Evolutionary conservation across 2,329 filamentous ascomycete species (phyloP).

Genomic region (Simplicillium sp.): DNA sequence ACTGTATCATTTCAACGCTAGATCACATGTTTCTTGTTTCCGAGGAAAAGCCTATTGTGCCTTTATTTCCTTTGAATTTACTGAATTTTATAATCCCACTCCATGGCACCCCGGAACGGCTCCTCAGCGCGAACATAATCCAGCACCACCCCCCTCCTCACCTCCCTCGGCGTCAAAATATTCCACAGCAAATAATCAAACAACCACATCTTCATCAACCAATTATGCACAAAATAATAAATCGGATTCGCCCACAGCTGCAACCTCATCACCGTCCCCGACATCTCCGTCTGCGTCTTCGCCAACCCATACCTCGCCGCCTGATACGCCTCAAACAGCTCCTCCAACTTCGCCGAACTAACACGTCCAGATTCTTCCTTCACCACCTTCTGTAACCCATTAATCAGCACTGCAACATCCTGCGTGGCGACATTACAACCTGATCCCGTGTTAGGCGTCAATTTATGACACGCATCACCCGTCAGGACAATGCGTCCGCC

Average conservation of each 20-base stretch:
- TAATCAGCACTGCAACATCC: no score
- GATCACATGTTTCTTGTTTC: no score
- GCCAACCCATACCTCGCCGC: no score
- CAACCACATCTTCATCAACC: conserved; percentile 6
- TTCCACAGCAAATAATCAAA: conserved; percentile 3
- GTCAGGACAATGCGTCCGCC: conserved; percentile 22
- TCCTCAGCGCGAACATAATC: conserved; percentile 11
- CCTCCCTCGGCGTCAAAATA: conserved; percentile 4
- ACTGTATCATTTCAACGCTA: no score
- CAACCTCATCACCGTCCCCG: conserved; percentile 11
- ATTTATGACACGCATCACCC: conserved; percentile 27
- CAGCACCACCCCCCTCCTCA: conserved; percentile 9
- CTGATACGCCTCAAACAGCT: no score
- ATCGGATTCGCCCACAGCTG: conserved; percentile 16
- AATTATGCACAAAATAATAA: conserved; percentile 15
- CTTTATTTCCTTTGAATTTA: no score
- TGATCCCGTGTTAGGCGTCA: conserved; percentile 16
- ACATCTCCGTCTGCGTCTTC: conserved; percentile 12
- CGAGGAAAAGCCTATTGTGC: no score
- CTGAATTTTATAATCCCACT: conserved; percentile 5
- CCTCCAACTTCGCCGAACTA: no score
- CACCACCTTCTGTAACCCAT: no score
- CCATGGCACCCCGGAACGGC: conserved; percentile 8
- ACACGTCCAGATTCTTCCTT: no score
- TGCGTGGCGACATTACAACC: no score